phyloP scores from a whole-genome alignment of 2,329 filamentous ascomycete genomes.

The Endothia cerciana region DNA sequence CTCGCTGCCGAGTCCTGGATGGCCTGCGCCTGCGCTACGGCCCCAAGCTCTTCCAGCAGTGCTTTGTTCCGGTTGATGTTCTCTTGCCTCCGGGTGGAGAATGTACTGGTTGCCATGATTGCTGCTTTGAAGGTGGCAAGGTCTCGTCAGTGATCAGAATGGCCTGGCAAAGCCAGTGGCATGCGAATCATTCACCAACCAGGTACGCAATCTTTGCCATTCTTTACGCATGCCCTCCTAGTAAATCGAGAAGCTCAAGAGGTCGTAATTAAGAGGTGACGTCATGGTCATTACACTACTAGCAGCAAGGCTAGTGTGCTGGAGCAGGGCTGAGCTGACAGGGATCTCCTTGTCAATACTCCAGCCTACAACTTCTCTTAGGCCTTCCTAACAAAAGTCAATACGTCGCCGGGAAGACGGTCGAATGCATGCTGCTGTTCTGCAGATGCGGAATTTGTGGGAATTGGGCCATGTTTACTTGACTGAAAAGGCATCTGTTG shows the following conservation, averaged over 20 bases:
- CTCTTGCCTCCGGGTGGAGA: conserved; percentile 49
- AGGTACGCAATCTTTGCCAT: not conserved
- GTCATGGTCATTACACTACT: not conserved
- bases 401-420: not conserved
- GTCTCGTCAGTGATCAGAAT: not conserved
- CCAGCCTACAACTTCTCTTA: not conserved
- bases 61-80: conserved; percentile 55
- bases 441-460: no score
- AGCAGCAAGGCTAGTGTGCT: not conserved
- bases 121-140: not conserved
- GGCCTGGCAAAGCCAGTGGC: not conserved
- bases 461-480: no score
- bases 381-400: not conserved
- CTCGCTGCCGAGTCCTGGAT: conserved; percentile 29
- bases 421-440: no score
- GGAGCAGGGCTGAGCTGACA: not conserved
- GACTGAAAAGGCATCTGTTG: no score
- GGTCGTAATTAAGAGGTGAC: not conserved
- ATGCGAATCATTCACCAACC: not conserved
- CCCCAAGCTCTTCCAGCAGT: conserved; percentile 50
- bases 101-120: conserved; percentile 34
- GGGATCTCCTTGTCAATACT: not conserved
- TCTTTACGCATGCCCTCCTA: not conserved
- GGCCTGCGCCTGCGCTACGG: conserved; percentile 39
- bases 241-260: not conserved